A percentile compares a stretch with the other conserved stretches of the same genome.
Evolutionary conservation across 2,329 filamentous ascomycete genomes (phyloP).

Genomic region (Hypoxylon sp.): DNA sequence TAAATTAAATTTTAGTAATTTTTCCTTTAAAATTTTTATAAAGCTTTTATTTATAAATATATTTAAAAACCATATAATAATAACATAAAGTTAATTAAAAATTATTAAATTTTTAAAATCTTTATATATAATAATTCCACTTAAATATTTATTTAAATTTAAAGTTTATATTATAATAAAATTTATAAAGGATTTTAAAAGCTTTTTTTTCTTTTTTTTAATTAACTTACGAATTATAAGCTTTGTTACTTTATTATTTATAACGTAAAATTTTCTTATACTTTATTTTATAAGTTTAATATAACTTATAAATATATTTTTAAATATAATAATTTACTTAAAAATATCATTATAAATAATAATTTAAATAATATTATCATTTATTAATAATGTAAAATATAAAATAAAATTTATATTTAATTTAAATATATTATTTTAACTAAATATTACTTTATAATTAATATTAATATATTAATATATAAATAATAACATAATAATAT

Average conservation of each 20-base stretch:
- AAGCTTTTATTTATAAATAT: constrained; percentile 15
- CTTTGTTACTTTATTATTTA: constrained; percentile 5
- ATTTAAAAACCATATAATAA: constrained; percentile 7
- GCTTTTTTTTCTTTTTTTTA: constrained; percentile 3
- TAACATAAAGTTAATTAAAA: constrained; percentile 2
- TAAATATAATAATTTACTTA: neutral
- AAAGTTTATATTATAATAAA: neutral
- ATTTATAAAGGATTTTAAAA: neutral
- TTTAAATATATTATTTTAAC: neutral
- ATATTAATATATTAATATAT: neutral
- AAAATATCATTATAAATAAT: constrained; percentile 5
- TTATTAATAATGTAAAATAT: neutral
- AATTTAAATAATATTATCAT: constrained; percentile 5
- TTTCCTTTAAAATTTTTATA: constrained; percentile 1
- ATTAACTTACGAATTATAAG: neutral
- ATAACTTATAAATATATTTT: constrained; percentile 10
- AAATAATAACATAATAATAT: neutral
- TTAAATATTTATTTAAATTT: constrained; percentile 1
- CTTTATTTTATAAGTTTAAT: constrained; percentile 1
- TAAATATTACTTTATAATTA: neutral
- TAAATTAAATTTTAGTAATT: neutral
- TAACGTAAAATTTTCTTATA: neutral
- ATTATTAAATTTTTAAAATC: constrained; percentile 1
- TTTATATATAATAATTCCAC: constrained; percentile 7
- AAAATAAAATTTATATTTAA: neutral